phyloP scores from a whole-genome alignment of 768 basidiomycete genomes.

The Amanita polypyramis region DNA sequence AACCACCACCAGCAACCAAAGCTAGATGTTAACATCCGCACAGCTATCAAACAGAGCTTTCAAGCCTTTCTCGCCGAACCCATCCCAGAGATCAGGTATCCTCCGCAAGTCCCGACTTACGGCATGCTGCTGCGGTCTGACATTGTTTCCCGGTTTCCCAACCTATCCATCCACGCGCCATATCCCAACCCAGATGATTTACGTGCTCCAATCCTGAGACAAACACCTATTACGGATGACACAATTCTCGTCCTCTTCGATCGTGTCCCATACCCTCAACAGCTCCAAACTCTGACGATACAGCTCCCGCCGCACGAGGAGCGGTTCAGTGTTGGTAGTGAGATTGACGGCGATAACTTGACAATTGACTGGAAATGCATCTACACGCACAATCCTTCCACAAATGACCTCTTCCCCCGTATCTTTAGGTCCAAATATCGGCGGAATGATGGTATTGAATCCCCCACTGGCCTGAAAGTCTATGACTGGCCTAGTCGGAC shows the following conservation, averaged over 20 bases:
- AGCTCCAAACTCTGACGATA: background rate
- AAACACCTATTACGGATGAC: background rate
- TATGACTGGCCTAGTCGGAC: background rate
- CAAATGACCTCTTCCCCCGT: background rate
- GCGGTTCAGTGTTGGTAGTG: background rate
- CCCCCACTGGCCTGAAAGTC: background rate
- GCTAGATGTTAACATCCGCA: conserved; percentile 1
- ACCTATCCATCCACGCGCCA: conserved; percentile 2
- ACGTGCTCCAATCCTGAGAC: background rate
- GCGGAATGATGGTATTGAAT: background rate
- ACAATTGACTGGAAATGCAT: background rate
- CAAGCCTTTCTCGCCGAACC: background rate
- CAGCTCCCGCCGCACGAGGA: background rate
- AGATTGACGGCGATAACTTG: background rate
- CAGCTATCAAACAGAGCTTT: background rate
- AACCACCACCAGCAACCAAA: conserved; percentile 3
- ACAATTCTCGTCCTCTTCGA: background rate
- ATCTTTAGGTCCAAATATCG: background rate
- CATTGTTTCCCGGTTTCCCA: background rate
- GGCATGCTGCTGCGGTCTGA: conserved; percentile 2
- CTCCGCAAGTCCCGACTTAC: background rate
- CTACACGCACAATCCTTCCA: background rate
- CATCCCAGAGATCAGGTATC: background rate
- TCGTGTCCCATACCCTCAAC: background rate
- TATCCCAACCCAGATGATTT: background rate